Base-by-base conservation (phyloP, 192 early-diverging fungal genomes). In the Oehlia diaphana region DNA sequence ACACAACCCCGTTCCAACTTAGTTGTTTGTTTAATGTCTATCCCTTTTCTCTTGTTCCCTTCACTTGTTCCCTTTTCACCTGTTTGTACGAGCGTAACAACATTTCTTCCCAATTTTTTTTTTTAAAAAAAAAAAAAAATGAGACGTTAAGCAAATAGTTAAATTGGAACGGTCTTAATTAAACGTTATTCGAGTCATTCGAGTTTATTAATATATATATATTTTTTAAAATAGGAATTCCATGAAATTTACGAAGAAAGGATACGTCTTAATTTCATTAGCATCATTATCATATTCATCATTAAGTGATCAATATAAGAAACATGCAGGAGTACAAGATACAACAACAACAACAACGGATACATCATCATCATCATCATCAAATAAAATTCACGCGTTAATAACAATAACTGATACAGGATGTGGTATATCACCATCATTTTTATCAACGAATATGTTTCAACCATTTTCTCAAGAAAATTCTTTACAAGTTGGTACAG, bases 321-420 rank as follows among this genome's bases (percentile, higher is more conserved):
- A 28, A 8, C 61, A 37, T 58, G 13, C 31, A 19, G 14, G 31
- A 2, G 44, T 47, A 47, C 44, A 47, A 47, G 44, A 47, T 47
- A 47, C 10, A 12, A 2, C 44, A 12, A 47, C 44, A 47, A 26
- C 26, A 26, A 47, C 44, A 47, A 47, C 44, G 1, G 44, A 47
- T 47, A 5, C 44, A 42, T 37, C 5, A 4, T 5, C 37, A 4
- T 5, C 37, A 71, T 42, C 7, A 44, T 12, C 26, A 26, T 26
- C 26, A 26, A 47, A 31, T 5, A 63, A 14, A 50, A 19, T 26
- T 28, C 33, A 28, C 14, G 74, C 84, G 13, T 70, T 86, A 35
- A 87, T 88, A 37, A 84, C 86, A 14, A 84, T 88, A n/a, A 72
- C 80, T 42, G 87, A 88, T 79, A 88, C 86, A 8, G 87, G 87